These are phyloP conservation scores for Prinsepia uniflora DNA, from an alignment of 306 rosid genomes.

Conservation along the genomic window DNA sequence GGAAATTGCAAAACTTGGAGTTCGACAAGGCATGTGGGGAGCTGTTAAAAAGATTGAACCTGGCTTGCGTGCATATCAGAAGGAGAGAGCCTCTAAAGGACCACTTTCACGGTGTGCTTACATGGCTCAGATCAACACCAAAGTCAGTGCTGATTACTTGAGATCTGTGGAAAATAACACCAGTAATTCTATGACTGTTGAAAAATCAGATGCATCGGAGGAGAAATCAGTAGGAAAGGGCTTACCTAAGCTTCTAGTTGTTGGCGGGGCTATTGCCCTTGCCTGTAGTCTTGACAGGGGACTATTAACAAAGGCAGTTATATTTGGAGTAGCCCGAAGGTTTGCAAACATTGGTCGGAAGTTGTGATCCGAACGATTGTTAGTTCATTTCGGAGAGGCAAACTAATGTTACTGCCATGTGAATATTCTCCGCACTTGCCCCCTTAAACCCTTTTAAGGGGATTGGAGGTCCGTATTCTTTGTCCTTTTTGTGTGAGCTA, in stretches of 20 bases:
- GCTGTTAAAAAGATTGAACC: conserved; percentile 89
- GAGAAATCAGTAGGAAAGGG: conserved; percentile 54
- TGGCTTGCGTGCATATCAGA: conserved; percentile 61
- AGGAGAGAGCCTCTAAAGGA: conserved; percentile 53
- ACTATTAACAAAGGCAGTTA: conserved; percentile 77
- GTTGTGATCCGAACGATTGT: conserved; percentile 38
- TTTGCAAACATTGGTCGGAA: conserved; percentile 76
- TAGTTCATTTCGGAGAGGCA: conserved; percentile 25
- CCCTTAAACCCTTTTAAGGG: conserved; percentile 24
- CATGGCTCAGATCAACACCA: conserved; percentile 70
- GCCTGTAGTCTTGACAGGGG: conserved; percentile 91
- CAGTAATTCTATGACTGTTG: conserved; percentile 32
- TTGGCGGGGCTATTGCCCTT: conserved; percentile 78
- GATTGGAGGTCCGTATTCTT: conserved; percentile 32
- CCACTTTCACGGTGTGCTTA: conserved; percentile 56
- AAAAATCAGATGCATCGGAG: conserved; percentile 35
- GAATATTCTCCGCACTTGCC: conserved; percentile 30
- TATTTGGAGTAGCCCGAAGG: conserved; percentile 88
- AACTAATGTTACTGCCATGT: conserved; percentile 19
- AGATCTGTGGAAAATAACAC: conserved; percentile 47
- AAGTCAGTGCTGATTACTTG: conserved; percentile 55
- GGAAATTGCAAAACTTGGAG: conserved; percentile 95
- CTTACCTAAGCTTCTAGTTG: conserved; percentile 64
- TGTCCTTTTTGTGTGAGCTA: conserved; percentile 34
- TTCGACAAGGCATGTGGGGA: conserved; percentile 99